Evolutionary conservation across 176 grass and related monocot species (phyloP).

Genomic region (Elaeis guineensis): DNA sequence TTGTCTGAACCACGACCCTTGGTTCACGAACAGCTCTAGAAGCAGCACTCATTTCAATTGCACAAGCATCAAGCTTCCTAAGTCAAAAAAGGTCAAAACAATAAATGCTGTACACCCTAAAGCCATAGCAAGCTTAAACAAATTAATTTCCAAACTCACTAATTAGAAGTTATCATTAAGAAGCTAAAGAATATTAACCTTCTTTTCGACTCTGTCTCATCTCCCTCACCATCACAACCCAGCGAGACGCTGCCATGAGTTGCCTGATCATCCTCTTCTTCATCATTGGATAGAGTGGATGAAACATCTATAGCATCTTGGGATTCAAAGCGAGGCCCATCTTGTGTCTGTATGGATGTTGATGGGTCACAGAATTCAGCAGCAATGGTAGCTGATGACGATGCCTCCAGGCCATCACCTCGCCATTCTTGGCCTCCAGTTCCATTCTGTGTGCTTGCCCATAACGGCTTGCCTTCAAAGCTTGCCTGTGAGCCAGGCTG

Average conservation of each 20-base stretch:
- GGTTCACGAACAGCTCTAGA: conserved; percentile 54
- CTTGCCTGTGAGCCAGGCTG: not conserved
- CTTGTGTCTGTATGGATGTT: conserved; percentile 33
- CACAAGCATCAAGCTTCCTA: conserved; percentile 63
- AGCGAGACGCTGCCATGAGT: conserved; percentile 25
- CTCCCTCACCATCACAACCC: conserved; percentile 16
- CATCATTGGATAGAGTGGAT: conserved; percentile 36
- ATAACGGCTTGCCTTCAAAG: not conserved
- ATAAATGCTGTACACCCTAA: too few species aligned
- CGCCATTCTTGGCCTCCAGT: conserved; percentile 13
- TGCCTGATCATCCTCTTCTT: conserved; percentile 34
- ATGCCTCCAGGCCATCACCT: conserved; percentile 21
- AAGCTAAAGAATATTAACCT: conserved; percentile 21
- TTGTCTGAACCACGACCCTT: conserved; percentile 62
- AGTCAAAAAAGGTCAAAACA: conserved; percentile 1
- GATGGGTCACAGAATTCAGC: conserved; percentile 41
- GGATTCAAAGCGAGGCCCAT: conserved; percentile 16
- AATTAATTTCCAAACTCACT: too few species aligned
- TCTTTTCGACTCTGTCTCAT: conserved; percentile 50
- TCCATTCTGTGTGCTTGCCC: conserved; percentile 12
- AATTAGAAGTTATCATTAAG: too few species aligned
- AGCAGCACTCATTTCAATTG: conserved; percentile 34
- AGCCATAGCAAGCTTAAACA: too few species aligned
- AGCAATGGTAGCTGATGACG: conserved; percentile 24
- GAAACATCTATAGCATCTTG: conserved; percentile 35